Percentiles rank a stretch among this genome's conserved stretches.
These are phyloP conservation scores for Microsporum audouinii DNA, from an alignment of 2,329 filamentous ascomycete species.

Conservation along the genomic window DNA sequence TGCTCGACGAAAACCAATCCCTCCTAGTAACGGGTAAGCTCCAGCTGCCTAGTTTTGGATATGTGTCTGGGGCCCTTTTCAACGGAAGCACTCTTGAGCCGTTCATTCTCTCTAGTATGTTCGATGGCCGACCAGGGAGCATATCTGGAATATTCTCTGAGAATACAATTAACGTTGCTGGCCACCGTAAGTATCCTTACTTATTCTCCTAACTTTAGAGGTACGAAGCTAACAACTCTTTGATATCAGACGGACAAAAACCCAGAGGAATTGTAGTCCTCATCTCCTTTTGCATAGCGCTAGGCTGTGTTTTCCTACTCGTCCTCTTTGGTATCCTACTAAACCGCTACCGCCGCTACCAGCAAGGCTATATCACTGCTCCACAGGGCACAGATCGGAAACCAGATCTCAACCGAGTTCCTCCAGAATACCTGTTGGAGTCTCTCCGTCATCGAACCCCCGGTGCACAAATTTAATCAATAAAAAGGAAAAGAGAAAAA, in stretches of 20 bases:
- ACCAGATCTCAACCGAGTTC: slow-evolving; percentile 35
- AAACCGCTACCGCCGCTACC: slow-evolving; percentile 37
- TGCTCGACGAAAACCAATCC: slow-evolving; percentile 56
- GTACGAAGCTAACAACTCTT: slow-evolving; percentile 11
- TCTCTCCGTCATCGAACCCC: slow-evolving; percentile 27
- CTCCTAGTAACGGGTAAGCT: slow-evolving; percentile 80
- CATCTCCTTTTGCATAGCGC: slow-evolving; percentile 37
- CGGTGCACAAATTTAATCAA: slow-evolving; percentile 22
- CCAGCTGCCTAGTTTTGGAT: slow-evolving; percentile 61
- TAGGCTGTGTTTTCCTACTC: slow-evolving; percentile 39
- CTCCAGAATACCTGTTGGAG: slow-evolving; percentile 38
- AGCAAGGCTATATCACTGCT: slow-evolving; percentile 37
- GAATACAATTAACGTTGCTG: slow-evolving; percentile 62
- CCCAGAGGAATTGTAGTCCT: slow-evolving; percentile 37
- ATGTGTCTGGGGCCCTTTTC: slow-evolving; percentile 74
- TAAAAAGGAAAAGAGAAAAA: background rate
- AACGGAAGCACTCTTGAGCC: slow-evolving; percentile 70
- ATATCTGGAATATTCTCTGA: slow-evolving; percentile 76
- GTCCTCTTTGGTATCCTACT: slow-evolving; percentile 37
- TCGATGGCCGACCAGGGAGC: slow-evolving; percentile 55
- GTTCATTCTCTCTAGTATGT: slow-evolving; percentile 64
- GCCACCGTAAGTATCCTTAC: slow-evolving; percentile 43
- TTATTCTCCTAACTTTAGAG: background rate
- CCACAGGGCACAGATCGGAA: slow-evolving; percentile 38
- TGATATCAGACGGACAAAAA: slow-evolving; percentile 25